Evolutionary conservation across 2,329 filamentous ascomycete species (phyloP), one percentile per base, ranked within the genome.

Genomic region (Aspergillus aculeatinus): DNA sequence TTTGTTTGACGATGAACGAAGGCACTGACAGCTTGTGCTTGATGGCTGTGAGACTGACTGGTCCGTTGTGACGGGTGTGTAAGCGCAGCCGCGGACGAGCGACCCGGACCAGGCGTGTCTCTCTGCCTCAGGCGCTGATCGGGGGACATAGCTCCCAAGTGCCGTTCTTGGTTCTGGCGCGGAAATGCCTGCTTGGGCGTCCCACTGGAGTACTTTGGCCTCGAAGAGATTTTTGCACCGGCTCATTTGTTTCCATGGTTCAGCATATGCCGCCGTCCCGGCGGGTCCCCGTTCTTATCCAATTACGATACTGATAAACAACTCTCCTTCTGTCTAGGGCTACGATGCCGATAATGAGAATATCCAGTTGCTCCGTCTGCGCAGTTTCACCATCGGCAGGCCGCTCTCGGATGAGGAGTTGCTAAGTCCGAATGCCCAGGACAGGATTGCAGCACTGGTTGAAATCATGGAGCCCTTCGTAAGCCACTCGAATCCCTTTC

Each of bases 331-430:
- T 62, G 54, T 67, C 60, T 70, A 94, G 89, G 91, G 90, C 51
- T 96, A 90, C 71, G 80, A 85, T 49, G 82, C 84, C 21, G 87
- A 90, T 60, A 90, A 96, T 72, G 80, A 84, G 48, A 89, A 96
- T 67, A 92, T 96, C 69, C 86, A 88, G 58, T 82, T 97, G 55
- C 81, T 96, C 58, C 89, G 92, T 68, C 81, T 97, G 70, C 85
- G 87, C 62, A 95, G 88, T 74, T 96, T 89, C 73, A 93, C 89
- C 0, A 77, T 96, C 23, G 83, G 86, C 42, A 87, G 82, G 60
- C 86, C 86, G 70, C 76, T 96, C 39, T 73, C 82, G 12, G 91
- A 93, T 68, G 76, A 81, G 10, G 80, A 90, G 51, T 81, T 96
- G 21, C 80, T 87, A 39, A 81, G 82, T 50, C 78, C 84, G 51